A percentile compares a stretch with the other conserved stretches of the same genome.
These are phyloP conservation scores for Samsoniella hepiali DNA, from an alignment of 2,329 filamentous ascomycete genomes.

Conservation along the genomic window DNA sequence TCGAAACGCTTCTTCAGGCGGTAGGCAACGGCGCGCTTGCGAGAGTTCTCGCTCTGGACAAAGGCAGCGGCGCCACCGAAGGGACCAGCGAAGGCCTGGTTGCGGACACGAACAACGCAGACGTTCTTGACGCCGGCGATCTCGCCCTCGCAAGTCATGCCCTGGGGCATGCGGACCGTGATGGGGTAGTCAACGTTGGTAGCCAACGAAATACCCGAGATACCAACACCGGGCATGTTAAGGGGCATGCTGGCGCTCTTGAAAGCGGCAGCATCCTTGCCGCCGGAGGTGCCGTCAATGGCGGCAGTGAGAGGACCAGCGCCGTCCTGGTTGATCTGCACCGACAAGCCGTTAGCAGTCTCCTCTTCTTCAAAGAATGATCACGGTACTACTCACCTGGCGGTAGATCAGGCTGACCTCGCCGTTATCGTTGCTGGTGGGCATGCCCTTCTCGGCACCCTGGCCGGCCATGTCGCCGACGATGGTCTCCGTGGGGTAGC, in stretches of 20 bases:
- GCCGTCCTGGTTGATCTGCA: slow-evolving; percentile 64
- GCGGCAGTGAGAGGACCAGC: slow-evolving; percentile 57
- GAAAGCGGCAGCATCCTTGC: slow-evolving; percentile 56
- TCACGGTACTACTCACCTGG: slow-evolving; percentile 28
- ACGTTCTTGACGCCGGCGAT: slow-evolving; percentile 32
- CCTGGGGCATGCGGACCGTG: slow-evolving; percentile 57
- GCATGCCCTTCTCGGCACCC: slow-evolving; percentile 53
- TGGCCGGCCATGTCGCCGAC: slow-evolving; percentile 53
- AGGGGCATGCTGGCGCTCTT: slow-evolving; percentile 52
- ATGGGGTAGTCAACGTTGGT: slow-evolving; percentile 58
- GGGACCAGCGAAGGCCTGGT: slow-evolving; percentile 55
- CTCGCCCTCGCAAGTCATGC: slow-evolving; percentile 46
- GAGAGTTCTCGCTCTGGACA: slow-evolving; percentile 51
- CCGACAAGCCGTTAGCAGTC: not conserved
- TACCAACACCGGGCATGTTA: slow-evolving; percentile 53
- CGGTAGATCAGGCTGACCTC: slow-evolving; percentile 62
- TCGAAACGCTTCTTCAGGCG: slow-evolving; percentile 16
- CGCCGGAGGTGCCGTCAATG: slow-evolving; percentile 57
- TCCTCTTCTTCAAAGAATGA: too few species aligned
- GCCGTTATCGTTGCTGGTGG: slow-evolving; percentile 59
- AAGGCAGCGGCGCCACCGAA: slow-evolving; percentile 62
- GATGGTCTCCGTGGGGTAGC: slow-evolving; percentile 43
- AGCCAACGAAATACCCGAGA: slow-evolving; percentile 52
- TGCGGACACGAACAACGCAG: slow-evolving; percentile 59
- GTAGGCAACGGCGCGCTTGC: slow-evolving; percentile 56